These are phyloP conservation scores for Physcomitrium patens DNA, from an alignment of 225 moss, liverwort and hornwort species.

Conservation along the genomic window DNA sequence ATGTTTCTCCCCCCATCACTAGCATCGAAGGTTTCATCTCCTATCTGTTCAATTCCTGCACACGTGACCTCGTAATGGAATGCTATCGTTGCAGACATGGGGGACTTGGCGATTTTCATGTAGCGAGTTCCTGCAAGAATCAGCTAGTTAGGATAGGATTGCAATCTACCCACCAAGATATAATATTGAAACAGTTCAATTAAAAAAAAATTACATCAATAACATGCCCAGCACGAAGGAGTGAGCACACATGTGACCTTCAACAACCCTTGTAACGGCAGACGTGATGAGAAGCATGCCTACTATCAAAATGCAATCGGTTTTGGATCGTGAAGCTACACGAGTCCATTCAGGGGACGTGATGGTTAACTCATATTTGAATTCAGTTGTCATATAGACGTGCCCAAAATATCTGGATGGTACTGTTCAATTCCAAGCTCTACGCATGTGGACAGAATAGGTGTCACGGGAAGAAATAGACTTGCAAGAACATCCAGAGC, in stretches of 20 bases:
- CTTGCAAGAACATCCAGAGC: slow-evolving; percentile 4
- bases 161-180: not conserved
- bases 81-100: slow-evolving; percentile 73
- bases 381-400: slow-evolving; percentile 1
- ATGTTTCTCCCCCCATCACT: slow-evolving; percentile 63
- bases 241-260: slow-evolving; percentile 19
- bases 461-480: not conserved
- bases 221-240: slow-evolving; percentile 22
- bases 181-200: slow-evolving; percentile 18
- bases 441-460: not conserved
- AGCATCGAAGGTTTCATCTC: slow-evolving; percentile 59
- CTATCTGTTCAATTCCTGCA: slow-evolving; percentile 66
- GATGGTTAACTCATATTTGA: not conserved
- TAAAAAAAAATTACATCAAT: slow-evolving; percentile 1
- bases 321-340: slow-evolving; percentile 18
- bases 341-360: not conserved
- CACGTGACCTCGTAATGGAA: slow-evolving; percentile 67
- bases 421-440: slow-evolving; percentile 1
- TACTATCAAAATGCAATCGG: not conserved
- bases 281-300: not conserved
- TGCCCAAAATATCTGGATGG: not conserved
- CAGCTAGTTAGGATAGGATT: slow-evolving; percentile 9
- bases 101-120: slow-evolving; percentile 89
- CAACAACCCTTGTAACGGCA: slow-evolving; percentile 21
- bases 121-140: slow-evolving; percentile 60